Evolutionary conservation across 805 yeast genomes (phyloP).

Genomic region (Nakazawaea peltata): DNA sequence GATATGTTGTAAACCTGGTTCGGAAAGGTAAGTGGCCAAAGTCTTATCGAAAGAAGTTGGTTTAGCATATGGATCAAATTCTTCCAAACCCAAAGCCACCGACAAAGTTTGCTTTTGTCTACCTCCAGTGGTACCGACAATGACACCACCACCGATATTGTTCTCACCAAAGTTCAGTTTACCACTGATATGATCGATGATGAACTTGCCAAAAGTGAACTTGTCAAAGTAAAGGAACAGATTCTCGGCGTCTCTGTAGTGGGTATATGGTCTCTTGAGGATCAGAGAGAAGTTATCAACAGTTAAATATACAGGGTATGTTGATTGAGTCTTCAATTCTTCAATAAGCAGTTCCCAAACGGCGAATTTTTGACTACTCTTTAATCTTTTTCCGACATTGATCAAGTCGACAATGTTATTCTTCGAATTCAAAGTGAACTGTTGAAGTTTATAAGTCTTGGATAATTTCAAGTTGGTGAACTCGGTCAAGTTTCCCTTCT

Average conservation of each 20-base stretch:
- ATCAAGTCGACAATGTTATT: constrained; percentile 38
- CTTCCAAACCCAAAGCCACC: constrained; percentile 46
- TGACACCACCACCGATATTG: constrained; percentile 42
- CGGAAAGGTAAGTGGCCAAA: constrained; percentile 39
- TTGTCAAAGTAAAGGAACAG: constrained; percentile 48
- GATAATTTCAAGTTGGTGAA: constrained; percentile 27
- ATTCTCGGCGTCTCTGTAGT: constrained; percentile 52
- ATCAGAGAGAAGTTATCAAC: constrained; percentile 70
- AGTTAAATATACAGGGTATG: constrained; percentile 54
- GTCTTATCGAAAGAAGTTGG: constrained; percentile 41
- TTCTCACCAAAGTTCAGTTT: constrained; percentile 33
- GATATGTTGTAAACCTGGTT: constrained; percentile 20
- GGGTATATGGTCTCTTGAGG: constrained; percentile 44
- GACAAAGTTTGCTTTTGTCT: constrained; percentile 46
- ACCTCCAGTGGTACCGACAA: constrained; percentile 57
- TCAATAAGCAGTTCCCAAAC: constrained; percentile 46
- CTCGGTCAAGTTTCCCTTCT: constrained; percentile 33
- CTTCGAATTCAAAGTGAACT: constrained; percentile 18
- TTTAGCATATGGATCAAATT: constrained; percentile 50
- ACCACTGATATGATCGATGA: constrained; percentile 51
- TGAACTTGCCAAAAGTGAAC: constrained; percentile 53
- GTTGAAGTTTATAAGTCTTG: constrained; percentile 24
- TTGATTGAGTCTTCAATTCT: constrained; percentile 44
- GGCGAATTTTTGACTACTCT: constrained; percentile 20
- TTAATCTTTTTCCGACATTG: constrained; percentile 13